Conservation (phyloP, 495 filamentous ascomycete species). For the Trichoderma asperelloides region DNA sequence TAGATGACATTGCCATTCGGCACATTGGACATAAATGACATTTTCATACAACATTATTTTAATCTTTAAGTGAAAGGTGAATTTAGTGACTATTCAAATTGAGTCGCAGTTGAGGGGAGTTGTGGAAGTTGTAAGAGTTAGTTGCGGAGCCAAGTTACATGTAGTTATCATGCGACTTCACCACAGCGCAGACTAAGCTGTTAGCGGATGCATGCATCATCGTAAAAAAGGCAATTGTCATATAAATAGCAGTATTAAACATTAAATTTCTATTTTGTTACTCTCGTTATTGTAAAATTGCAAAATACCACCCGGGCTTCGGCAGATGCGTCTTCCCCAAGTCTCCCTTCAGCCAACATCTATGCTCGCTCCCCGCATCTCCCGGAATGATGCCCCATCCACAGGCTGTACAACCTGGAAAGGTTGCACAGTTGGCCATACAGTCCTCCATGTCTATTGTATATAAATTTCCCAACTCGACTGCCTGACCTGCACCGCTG, state of each 20-base stretch:
- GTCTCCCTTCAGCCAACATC: conserved; percentile 36
- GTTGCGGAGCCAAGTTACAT: no score
- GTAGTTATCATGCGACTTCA: no score
- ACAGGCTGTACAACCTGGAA: conserved; percentile 30
- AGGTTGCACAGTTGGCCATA: conserved; percentile 34
- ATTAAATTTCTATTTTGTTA: neutral
- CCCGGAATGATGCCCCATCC: conserved; percentile 34
- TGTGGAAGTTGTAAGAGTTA: no score
- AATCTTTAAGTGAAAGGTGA: no score
- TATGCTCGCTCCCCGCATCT: conserved; percentile 25
- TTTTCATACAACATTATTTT: no score
- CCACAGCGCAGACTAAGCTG: no score
- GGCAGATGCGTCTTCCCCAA: conserved; percentile 26
- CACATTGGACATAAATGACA: no score
- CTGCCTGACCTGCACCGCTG: conserved; percentile 23
- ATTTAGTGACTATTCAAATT: no score
- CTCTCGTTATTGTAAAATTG: conserved; percentile 21
- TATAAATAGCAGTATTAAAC: neutral
- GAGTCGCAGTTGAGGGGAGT: no score
- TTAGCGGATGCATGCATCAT: no score
- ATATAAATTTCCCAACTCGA: conserved; percentile 27
- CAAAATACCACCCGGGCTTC: conserved; percentile 33
- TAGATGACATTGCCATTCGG: no score
- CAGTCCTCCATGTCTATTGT: conserved; percentile 35
- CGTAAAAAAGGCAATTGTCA: no score